Percentiles rank a stretch among this genome's conserved stretches.
These are phyloP conservation scores for Leccinum sublutescens DNA, from an alignment of 768 basidiomycete species.

Conservation along the genomic window DNA sequence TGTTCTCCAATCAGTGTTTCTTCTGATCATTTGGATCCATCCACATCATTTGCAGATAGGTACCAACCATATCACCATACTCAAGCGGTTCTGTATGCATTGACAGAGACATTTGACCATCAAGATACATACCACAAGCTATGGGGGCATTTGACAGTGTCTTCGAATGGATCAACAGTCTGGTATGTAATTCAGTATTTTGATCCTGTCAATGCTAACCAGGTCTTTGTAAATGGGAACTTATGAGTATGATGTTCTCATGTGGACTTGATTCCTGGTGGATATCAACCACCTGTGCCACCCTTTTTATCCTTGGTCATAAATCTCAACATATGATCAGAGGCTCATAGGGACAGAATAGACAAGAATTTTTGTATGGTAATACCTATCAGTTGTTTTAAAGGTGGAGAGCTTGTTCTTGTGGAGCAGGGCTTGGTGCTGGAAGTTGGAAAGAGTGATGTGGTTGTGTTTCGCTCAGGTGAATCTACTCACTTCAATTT, in stretches of 20 bases:
- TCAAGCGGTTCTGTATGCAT: not conserved
- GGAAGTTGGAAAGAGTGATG: not conserved
- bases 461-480: not conserved
- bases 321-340: not conserved
- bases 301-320: not conserved
- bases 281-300: not conserved
- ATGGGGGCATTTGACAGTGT: not conserved
- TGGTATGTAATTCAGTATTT: not conserved
- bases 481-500: not conserved
- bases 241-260: not conserved
- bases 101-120: not conserved
- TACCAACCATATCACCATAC: not conserved
- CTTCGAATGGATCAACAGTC: not conserved
- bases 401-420: not conserved
- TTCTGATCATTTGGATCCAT: not conserved
- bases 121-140: not conserved
- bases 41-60: not conserved
- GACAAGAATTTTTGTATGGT: not conserved
- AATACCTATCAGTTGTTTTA: not conserved
- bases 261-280: not conserved
- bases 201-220: too few species aligned
- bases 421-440: not conserved
- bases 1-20: not conserved
- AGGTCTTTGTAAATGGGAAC: not conserved
- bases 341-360: not conserved